Evolutionary conservation across 495 filamentous ascomycete genomes (phyloP).

Genomic region (Elaphomyces granulatus): DNA sequence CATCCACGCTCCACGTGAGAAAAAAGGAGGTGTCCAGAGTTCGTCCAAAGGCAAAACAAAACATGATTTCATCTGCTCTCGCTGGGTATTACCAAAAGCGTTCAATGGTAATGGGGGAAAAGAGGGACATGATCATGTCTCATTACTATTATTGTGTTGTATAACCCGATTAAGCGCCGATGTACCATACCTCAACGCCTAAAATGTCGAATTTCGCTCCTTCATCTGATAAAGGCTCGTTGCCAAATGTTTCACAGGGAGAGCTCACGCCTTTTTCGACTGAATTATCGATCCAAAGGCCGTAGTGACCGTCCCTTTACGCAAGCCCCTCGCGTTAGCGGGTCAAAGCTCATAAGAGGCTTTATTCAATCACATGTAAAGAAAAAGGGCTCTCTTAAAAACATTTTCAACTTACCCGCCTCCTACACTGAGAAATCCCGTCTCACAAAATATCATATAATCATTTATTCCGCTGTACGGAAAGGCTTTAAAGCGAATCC

Average conservation of each 20-base stretch:
- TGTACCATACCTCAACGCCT: constrained; percentile 85
- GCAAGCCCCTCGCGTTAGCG: neutral
- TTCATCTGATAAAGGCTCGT: constrained; percentile 88
- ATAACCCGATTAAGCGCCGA: constrained; percentile 42
- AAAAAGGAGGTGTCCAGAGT: too few relatives aligned
- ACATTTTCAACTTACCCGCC: constrained; percentile 58
- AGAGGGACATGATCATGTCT: too few relatives aligned
- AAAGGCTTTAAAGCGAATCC: constrained; percentile 90
- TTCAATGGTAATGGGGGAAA: too few relatives aligned
- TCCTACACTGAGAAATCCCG: constrained; percentile 68
- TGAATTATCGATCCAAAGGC: constrained; percentile 83
- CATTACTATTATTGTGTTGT: too few relatives aligned
- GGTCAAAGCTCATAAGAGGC: constrained; percentile 2
- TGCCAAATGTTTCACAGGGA: constrained; percentile 79
- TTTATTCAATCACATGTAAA: neutral
- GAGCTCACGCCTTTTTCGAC: constrained; percentile 75
- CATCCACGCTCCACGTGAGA: too few relatives aligned
- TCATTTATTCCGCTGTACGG: constrained; percentile 93
- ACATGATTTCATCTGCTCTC: too few relatives aligned
- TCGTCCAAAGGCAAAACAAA: too few relatives aligned
- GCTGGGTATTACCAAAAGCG: too few relatives aligned
- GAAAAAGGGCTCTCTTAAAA: too few relatives aligned
- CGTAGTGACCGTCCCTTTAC: constrained; percentile 69
- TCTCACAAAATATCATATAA: constrained; percentile 88
- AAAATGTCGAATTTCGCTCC: constrained; percentile 86